Evolutionary conservation across 2,329 filamentous ascomycete species (phyloP).

Genomic region (Tolypocladium ophioglossoides): DNA sequence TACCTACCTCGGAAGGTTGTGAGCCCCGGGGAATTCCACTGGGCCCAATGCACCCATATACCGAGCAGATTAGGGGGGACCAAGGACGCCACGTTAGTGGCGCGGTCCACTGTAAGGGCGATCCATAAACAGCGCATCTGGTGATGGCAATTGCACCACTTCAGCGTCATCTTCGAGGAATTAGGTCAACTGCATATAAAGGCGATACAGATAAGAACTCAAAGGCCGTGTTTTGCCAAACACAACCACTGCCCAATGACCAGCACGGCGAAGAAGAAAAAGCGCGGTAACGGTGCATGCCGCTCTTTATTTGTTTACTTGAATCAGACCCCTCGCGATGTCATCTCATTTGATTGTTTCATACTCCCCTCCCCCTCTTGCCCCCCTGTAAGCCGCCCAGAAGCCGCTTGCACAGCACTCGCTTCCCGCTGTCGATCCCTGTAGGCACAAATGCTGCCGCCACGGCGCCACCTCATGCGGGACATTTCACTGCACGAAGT

Average conservation of each 20-base stretch:
- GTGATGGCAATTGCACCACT: background rate
- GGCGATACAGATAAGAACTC: background rate
- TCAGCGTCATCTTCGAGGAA: background rate
- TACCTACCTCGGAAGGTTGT: background rate
- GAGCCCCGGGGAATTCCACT: background rate
- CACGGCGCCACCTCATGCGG: background rate
- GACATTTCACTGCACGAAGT: no score
- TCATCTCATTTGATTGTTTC: background rate
- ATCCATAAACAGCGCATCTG: background rate
- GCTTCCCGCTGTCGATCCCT: background rate
- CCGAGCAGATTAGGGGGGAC: background rate
- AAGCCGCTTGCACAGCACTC: background rate
- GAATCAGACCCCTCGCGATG: background rate
- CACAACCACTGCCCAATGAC: background rate
- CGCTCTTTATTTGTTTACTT: background rate
- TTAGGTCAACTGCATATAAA: background rate
- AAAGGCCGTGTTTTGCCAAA: background rate
- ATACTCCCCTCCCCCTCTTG: background rate
- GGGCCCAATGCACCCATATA: no score
- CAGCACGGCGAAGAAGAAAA: no score
- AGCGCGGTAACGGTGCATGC: background rate
- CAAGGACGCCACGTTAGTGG: background rate
- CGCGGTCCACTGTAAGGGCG: background rate
- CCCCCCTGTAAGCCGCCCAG: background rate
- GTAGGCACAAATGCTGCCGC: background rate